Base-by-base conservation (phyloP, 352 stramenopile genomes). In the Globisporangium uncinulatum region DNA sequence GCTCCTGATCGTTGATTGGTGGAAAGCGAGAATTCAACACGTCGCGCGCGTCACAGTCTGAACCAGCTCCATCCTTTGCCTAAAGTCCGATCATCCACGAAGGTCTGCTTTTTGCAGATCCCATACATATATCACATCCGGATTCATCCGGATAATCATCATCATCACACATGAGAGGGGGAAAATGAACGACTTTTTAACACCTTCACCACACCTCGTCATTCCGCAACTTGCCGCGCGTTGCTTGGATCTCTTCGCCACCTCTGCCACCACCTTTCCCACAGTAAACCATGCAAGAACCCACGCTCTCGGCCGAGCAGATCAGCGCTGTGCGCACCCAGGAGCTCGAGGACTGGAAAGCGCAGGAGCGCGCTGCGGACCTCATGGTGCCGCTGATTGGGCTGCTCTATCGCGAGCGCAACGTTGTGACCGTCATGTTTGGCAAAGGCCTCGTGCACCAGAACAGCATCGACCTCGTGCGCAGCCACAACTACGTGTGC, bases 391-490 rank as follows among this genome's bases (percentile, higher is more conserved):
- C 83, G 67, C 76, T 92, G 67, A 79, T 92, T 49, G 84, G 84
- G 13, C 70, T 78, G 19, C 79, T 94, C 56, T 94, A 94, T 66
- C 84, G 84, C 46, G 76, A 88, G 61, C 73, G 76, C 65, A 94
- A 92, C 65, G 78, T 90, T 31, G 81, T 94, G 65, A 83, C 68
- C 61, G 84, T 87, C 59, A 70, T 92, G 49, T 94, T 92, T 57
- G 79, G 76, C 76, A 92, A 92, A 58, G 80, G 80, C 0, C 76
- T 90, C 57, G 81, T 92, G 43, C 84, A 92, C 73, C 89, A 92
- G 63, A 90, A 89, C 71, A 86, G 75, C 62, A 86, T 92, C 49
- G 84, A 94, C 32, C 66, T 92, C 67, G 89, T 92, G 57, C 86
- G 87, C 64, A 67, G 83, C 50, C 84, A 94, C 71, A 79, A 75